Evolutionary conservation across 23 red algal species (phyloP).

Genomic region (Gracilaria gracilis): DNA sequence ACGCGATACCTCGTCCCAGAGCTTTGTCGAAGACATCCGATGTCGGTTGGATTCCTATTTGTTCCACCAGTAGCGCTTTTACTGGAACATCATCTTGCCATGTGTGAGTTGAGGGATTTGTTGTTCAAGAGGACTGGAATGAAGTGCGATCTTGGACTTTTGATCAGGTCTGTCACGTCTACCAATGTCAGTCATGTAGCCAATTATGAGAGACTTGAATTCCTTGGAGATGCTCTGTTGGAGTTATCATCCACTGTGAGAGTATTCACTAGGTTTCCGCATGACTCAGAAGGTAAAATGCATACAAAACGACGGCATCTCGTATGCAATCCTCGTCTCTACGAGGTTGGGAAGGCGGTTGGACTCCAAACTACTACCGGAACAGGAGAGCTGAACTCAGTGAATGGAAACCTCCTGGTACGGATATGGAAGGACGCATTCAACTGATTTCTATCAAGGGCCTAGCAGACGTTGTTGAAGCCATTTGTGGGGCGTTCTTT

Average conservation of each 20-base stretch:
- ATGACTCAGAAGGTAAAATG: conserved; percentile 65
- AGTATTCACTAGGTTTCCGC: conserved; percentile 50
- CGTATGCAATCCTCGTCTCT: conserved; percentile 51
- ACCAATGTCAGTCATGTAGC: conserved; percentile 19
- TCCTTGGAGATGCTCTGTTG: conserved; percentile 70
- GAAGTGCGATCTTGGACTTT: conserved; percentile 5
- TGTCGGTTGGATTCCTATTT: conserved; percentile 46
- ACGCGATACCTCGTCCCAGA: conserved; percentile 49
- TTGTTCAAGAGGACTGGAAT: conserved; percentile 21
- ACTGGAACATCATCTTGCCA: conserved; percentile 52
- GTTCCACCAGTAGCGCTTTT: conserved; percentile 38
- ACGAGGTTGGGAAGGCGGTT: not conserved
- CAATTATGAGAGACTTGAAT: conserved; percentile 78
- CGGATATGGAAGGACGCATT: conserved; percentile 36
- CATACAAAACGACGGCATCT: conserved; percentile 9
- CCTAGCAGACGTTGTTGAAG: conserved; percentile 78
- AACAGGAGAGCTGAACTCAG: conserved; percentile 1
- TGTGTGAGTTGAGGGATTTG: conserved; percentile 38
- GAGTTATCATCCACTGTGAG: conserved; percentile 61
- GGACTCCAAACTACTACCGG: conserved; percentile 58
- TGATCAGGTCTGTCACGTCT: conserved; percentile 48
- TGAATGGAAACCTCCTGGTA: conserved; percentile 65
- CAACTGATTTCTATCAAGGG: conserved; percentile 52
- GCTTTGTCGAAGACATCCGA: conserved; percentile 36
- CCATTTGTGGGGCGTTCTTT: conserved; percentile 62